Base-by-base conservation (phyloP, 2,329 filamentous ascomycete species). In the Aspergillus carbonarius region DNA sequence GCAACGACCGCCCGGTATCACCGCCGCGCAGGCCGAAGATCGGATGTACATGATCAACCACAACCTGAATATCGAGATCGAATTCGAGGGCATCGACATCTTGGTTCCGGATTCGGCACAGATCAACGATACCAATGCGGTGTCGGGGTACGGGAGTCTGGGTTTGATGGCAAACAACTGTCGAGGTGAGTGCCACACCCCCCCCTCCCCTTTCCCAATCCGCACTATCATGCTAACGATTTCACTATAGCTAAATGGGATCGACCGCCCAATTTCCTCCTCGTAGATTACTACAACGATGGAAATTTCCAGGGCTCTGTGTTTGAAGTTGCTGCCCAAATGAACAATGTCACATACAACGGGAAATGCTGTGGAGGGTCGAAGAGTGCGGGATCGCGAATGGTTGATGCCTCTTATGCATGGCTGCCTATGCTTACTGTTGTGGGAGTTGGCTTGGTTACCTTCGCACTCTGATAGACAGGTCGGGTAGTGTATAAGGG, bases 31-130 rank as follows among this genome's bases (percentile, higher is more conserved):
- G 9, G 82, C 84, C 0, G 78, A 80, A 59, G 80, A 87, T 27
- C 82, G 87, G 42, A 81, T 96, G 75, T 96, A 93, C 72, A 82
- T 96, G 70, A 84, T 89, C 68, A 97, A 97, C 75, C 93, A 97
- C 78, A 97, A 97, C 72, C 82, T 96, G 58, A 96, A 96, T 72
- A 82, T 88, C 59, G 83, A 92, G 64, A 84, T 96, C 61, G 83
- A 83, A 53, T 76, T 96, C 34, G 84, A 87, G 2, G 85, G 85
- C 23, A 70, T 83, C 15, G 78, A 82, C 17, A 72, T 95, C 44
- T 78, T 92, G 6, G 87, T 95, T 10, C 91, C 91, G 0, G 89
- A 90, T 58, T 85, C 86, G 0, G 84, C 86, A 4, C 72, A 87
- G 40, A 76, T 93, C 57, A 91, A 91, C 66, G 76, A 83, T 59